Percentiles rank a stretch among this genome's conserved stretches.
Evolutionary conservation across 2,329 filamentous ascomycete species (phyloP).

Genomic region (Fusarium sp.): DNA sequence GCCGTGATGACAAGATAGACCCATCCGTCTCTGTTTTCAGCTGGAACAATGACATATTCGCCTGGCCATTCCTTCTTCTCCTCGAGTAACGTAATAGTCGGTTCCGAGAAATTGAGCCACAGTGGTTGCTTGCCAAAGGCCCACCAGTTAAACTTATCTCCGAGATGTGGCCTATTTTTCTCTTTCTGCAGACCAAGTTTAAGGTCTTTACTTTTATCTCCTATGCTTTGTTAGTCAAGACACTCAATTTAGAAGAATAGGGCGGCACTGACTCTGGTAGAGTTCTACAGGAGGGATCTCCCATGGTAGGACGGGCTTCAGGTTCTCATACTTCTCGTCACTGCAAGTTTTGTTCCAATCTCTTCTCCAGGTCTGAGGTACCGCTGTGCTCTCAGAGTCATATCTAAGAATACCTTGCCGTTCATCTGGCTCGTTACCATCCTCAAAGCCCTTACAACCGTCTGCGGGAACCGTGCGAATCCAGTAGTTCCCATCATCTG

Average conservation of each 20-base stretch:
- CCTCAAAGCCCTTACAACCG: not conserved
- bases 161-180: not conserved
- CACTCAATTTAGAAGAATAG: not conserved
- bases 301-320: not conserved
- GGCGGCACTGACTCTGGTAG: not conserved
- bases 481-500: not conserved
- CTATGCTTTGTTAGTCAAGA: not conserved
- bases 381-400: not conserved
- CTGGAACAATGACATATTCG: conserved; percentile 10
- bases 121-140: conserved; percentile 20
- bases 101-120: conserved; percentile 29
- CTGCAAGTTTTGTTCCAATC: not conserved
- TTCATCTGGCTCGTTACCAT: not conserved
- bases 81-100: conserved; percentile 12
- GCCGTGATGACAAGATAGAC: conserved; percentile 30
- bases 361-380: not conserved
- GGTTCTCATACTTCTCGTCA: not conserved
- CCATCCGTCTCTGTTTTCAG: conserved; percentile 12
- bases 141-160: conserved; percentile 1
- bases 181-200: conserved; percentile 1
- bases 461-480: not conserved
- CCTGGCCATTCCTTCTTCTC: not conserved
- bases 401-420: conserved; percentile 3
- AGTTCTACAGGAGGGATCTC: not conserved
- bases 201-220: not conserved